Evolutionary conservation across 2,329 filamentous ascomycete species (phyloP).

Genomic region (Trichoderma gracile): DNA sequence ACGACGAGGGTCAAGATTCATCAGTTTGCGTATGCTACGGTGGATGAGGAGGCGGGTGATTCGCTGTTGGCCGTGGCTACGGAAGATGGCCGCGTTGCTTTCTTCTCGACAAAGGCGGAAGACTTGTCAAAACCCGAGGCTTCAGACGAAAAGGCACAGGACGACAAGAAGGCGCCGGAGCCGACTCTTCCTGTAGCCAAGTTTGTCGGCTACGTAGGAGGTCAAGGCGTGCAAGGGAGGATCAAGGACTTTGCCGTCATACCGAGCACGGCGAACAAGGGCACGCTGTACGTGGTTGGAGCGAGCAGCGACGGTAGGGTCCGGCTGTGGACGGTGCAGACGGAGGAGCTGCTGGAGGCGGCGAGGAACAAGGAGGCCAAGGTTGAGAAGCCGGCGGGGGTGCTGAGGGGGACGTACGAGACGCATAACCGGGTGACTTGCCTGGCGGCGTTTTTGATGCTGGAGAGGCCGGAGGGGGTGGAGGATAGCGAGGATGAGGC

Average conservation of each 20-base stretch:
- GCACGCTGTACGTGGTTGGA: constrained; percentile 61
- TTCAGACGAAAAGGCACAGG: not conserved
- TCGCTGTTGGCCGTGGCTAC: constrained; percentile 74
- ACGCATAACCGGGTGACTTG: constrained; percentile 90
- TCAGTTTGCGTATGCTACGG: constrained; percentile 70
- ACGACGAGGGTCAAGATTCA: constrained; percentile 77
- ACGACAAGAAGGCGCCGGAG: constrained; percentile 38
- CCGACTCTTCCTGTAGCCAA: constrained; percentile 57
- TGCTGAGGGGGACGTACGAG: constrained; percentile 73
- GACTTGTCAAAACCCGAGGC: constrained; percentile 43
- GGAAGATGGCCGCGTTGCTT: constrained; percentile 83
- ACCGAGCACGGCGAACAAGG: constrained; percentile 41
- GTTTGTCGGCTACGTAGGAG: constrained; percentile 76
- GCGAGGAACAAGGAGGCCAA: constrained; percentile 29
- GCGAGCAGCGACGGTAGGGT: constrained; percentile 84
- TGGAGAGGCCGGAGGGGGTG: constrained; percentile 61
- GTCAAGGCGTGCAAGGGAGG: constrained; percentile 66
- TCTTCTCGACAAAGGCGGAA: constrained; percentile 69
- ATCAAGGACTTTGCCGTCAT: constrained; percentile 87
- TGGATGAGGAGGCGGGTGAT: constrained; percentile 46
- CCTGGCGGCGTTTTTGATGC: constrained; percentile 82
- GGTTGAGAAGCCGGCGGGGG: constrained; percentile 53
- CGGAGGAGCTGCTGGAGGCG: constrained; percentile 43
- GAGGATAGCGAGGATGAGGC: constrained; percentile 59
- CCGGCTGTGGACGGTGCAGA: constrained; percentile 69